Evolutionary conservation across 2,329 filamentous ascomycete species (phyloP), one percentile per base, ranked within the genome.

Genomic region (Penicillium sp.): DNA sequence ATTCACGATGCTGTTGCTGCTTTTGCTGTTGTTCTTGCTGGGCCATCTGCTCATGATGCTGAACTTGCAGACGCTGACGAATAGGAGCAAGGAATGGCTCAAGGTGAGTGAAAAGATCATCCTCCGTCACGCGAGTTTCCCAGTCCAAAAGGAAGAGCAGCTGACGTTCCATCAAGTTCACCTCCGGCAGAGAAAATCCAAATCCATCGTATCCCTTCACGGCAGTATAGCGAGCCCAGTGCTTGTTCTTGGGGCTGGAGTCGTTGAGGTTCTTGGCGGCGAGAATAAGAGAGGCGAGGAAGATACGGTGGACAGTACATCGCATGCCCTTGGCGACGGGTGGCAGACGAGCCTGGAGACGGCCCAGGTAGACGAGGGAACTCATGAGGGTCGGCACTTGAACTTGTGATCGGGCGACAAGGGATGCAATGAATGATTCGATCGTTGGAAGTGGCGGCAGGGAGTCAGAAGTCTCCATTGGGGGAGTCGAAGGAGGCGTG

Each of bases 81-180:
- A 97, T 90, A 24, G 93, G 93, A 29, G 87, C 87, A 40, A 99
- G 84, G 82, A 97, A 97, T 37, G 84, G 84, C 65, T 97, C 91
- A 36, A 97, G 83, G 73, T 96, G 90, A 62, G 81, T 82, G 79
- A 96, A 91, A 39, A 99, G 87, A 67, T 97, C 92, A 52, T 92
- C 83, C 69, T 92, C 86, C 37, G 82, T 87, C 69, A 99, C 92
- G 63, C 90, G 85, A 56, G 96, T 85, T 64, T 99, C 91, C 91
- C 92, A 99, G 72, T 97, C 90, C 42, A 99, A 83, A 39, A 99
- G 84, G 80, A 91, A 94, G 48, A 99, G 87, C 26, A 99, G 84
- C 78, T 99, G 94, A 83, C 96, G 95, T 83, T 99, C 94, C 94
- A 99, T 99, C 59, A 97, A 83, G 80, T 99, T 99, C 67, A 99